Conservation (phyloP, 2,329 filamentous ascomycete species). For the Colletotrichum spaethianum region DNA sequence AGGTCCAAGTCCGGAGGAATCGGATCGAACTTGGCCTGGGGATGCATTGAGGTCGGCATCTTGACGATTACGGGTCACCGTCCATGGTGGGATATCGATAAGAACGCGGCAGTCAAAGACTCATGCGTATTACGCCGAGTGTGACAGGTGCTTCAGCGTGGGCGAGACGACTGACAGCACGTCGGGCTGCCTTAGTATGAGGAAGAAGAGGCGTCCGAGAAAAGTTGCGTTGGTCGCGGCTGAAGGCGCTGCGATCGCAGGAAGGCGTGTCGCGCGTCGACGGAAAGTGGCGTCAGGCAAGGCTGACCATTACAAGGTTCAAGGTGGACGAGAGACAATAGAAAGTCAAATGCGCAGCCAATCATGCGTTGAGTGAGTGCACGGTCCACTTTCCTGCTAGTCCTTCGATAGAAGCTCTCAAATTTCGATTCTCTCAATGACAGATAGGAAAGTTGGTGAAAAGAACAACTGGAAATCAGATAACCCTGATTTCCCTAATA, state of each 20-base stretch:
- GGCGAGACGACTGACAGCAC: background rate
- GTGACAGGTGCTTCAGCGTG: too few species aligned
- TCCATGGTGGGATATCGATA: background rate
- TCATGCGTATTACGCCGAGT: background rate
- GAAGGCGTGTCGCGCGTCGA: constrained; percentile 16
- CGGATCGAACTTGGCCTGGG: constrained; percentile 91
- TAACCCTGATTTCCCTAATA: background rate
- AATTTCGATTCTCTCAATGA: constrained; percentile 27
- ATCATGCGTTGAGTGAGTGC: constrained; percentile 1
- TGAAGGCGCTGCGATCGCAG: background rate
- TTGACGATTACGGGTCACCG: constrained; percentile 45
- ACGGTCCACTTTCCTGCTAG: constrained; percentile 19
- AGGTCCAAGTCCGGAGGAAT: constrained; percentile 90
- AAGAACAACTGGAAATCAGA: background rate
- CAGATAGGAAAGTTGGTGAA: constrained; percentile 5
- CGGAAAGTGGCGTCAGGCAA: constrained; percentile 21
- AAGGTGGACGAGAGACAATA: too few species aligned
- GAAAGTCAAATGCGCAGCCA: constrained; percentile 26
- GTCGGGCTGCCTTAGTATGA: too few species aligned
- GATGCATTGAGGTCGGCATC: constrained; percentile 83
- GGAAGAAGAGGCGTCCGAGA: background rate
- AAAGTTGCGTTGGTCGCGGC: background rate
- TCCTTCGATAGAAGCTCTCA: constrained; percentile 7
- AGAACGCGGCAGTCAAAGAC: background rate
- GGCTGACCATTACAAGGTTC: constrained; percentile 7